phyloP scores from a whole-genome alignment of 768 basidiomycete genomes.

The Paxillus involutus region DNA sequence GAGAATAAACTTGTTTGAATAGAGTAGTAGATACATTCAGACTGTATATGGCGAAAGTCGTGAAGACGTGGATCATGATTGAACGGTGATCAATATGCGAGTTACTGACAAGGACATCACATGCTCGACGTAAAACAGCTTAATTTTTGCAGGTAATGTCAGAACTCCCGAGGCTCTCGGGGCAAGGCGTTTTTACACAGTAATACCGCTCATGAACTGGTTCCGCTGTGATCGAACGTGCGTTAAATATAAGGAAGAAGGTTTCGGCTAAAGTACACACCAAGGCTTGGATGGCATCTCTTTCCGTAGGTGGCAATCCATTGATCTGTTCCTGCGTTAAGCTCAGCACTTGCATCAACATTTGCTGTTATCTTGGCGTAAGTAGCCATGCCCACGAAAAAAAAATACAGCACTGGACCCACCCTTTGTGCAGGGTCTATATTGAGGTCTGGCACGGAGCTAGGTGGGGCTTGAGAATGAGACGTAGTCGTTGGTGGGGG shows the following conservation, averaged over 20 bases:
- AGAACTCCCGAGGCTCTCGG: not conserved
- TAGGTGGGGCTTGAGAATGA: slow-evolving; percentile 30
- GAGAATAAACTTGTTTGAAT: slow-evolving; percentile 50
- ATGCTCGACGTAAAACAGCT: not conserved
- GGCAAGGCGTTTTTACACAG: slow-evolving; percentile 13
- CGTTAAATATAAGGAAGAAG: slow-evolving; percentile 7
- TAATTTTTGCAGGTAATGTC: not conserved
- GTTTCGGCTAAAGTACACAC: slow-evolving; percentile 46
- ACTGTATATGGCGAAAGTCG: not conserved
- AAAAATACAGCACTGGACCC: slow-evolving; percentile 14
- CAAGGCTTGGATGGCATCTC: slow-evolving; percentile 76
- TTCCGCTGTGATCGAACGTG: slow-evolving; percentile 24
- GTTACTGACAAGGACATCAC: not conserved
- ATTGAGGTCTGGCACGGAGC: slow-evolving; percentile 32
- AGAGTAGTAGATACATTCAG: slow-evolving; percentile 10
- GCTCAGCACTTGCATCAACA: slow-evolving; percentile 84
- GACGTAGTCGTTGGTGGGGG: slow-evolving; percentile 31
- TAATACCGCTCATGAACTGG: slow-evolving; percentile 35
- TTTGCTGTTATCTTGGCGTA: slow-evolving; percentile 46
- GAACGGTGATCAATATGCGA: not conserved
- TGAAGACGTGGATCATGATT: not conserved
- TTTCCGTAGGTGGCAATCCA: slow-evolving; percentile 73
- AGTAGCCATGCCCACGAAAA: slow-evolving; percentile 11
- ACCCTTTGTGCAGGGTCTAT: slow-evolving; percentile 56
- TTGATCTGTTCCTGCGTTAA: slow-evolving; percentile 84